Evolutionary conservation across 352 stramenopile species (phyloP).

Genomic region (Peronospora tabacina): DNA sequence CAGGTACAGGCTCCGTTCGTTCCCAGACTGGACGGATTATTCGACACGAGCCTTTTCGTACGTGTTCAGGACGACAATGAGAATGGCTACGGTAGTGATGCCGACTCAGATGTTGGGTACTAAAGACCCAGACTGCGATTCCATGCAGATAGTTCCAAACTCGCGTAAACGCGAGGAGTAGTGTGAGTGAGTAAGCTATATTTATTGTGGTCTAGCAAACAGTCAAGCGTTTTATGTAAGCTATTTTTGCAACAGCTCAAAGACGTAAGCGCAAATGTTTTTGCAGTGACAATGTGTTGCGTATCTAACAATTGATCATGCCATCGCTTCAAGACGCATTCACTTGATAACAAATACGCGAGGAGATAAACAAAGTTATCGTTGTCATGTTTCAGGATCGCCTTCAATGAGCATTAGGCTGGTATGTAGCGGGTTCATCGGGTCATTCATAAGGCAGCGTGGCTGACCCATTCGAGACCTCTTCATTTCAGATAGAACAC

Average conservation of each 20-base stretch:
- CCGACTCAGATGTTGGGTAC: conserved; percentile 36
- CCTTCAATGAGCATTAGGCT: too few species aligned
- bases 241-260: background rate
- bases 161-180: conserved; percentile 19
- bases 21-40: conserved; percentile 42
- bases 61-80: conserved; percentile 34
- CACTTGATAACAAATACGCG: too few species aligned
- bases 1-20: conserved; percentile 47
- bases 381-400: too few species aligned
- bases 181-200: conserved; percentile 20
- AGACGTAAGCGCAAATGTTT: background rate
- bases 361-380: too few species aligned
- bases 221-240: conserved; percentile 1
- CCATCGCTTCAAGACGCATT: too few species aligned
- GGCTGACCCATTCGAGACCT: too few species aligned
- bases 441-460: too few species aligned
- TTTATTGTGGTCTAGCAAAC: conserved; percentile 20
- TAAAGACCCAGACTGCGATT: conserved; percentile 27
- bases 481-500: conserved; percentile 89
- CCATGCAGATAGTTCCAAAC: conserved; percentile 17
- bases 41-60: conserved; percentile 63
- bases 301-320: background rate
- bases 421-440: too few species aligned
- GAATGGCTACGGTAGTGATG: conserved; percentile 34
- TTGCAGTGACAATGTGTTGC: background rate